Percentiles rank a stretch among this genome's conserved stretches.
Evolutionary conservation across 768 basidiomycete genomes (phyloP).

Genomic region (Galerina marginata): DNA sequence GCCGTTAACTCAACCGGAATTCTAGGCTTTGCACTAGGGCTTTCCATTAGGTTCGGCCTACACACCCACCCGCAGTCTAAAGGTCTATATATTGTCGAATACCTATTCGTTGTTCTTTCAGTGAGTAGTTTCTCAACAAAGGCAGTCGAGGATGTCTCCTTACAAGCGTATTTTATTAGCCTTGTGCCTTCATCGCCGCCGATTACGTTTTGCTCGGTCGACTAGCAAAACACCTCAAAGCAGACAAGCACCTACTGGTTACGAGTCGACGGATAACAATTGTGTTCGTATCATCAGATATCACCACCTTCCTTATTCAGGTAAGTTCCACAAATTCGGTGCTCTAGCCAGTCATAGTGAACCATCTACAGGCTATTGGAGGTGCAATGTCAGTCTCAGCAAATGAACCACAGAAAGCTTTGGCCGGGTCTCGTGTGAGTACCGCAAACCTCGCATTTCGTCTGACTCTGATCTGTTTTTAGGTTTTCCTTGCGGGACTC

Average conservation of each 20-base stretch:
- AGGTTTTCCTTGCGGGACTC: conserved; percentile 65
- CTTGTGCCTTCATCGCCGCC: conserved; percentile 77
- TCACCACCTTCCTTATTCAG: conserved; percentile 72
- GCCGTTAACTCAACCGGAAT: neutral
- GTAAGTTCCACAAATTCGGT: conserved; percentile 29
- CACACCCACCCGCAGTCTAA: conserved; percentile 57
- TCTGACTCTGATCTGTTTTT: neutral
- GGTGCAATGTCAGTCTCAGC: conserved; percentile 51
- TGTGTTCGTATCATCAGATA: conserved; percentile 66
- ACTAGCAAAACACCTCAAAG: conserved; percentile 54
- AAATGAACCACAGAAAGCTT: conserved; percentile 31
- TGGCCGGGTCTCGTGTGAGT: conserved; percentile 43
- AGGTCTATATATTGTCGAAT: conserved; percentile 58
- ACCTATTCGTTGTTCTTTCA: conserved; percentile 65
- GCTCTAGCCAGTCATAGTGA: neutral
- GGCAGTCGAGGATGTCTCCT: neutral
- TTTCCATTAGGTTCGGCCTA: conserved; percentile 60
- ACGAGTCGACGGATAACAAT: conserved; percentile 53
- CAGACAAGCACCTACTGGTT: conserved; percentile 54
- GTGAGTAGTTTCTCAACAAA: conserved; percentile 33
- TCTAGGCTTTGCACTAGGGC: conserved; percentile 60
- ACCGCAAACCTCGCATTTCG: neutral
- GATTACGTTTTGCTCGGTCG: conserved; percentile 72
- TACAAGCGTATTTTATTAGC: conserved; percentile 40
- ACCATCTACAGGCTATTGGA: conserved; percentile 46